A percentile compares a stretch with the other conserved stretches of the same genome.
Conservation (phyloP, 2,329 filamentous ascomycete genomes). For the Colletotrichum viniferum region DNA sequence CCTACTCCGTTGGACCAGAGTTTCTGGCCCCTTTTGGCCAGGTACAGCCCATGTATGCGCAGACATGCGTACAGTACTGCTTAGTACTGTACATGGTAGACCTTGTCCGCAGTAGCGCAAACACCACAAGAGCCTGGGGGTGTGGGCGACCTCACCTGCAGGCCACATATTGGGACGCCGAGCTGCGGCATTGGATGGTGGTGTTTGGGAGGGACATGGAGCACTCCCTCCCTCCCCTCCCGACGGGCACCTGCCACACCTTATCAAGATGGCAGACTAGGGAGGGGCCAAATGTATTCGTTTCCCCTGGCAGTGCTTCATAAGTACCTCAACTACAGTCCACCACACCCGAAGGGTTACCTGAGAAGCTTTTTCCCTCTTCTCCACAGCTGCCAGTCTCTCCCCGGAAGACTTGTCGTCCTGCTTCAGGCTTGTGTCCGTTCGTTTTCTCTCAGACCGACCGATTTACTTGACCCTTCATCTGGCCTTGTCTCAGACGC, state of each 20-base stretch:
- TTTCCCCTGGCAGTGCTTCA: slow-evolving; percentile 12
- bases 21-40: not conserved
- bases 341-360: not conserved
- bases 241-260: slow-evolving; percentile 20
- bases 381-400: slow-evolving; percentile 21
- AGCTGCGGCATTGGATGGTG: slow-evolving; percentile 15
- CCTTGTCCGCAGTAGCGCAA: slow-evolving; percentile 18
- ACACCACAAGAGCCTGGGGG: slow-evolving; percentile 1
- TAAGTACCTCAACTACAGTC: slow-evolving; percentile 18
- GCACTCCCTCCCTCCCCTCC: not conserved
- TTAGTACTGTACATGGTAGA: slow-evolving; percentile 5
- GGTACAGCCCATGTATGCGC: slow-evolving; percentile 11
- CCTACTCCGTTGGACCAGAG: not conserved
- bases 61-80: not conserved
- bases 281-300: not conserved
- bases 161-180: slow-evolving; percentile 11
- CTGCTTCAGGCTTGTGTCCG: slow-evolving; percentile 6
- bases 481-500: not conserved
- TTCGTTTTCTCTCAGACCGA: not conserved
- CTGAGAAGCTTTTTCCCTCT: slow-evolving; percentile 11
- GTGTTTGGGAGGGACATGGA: slow-evolving; percentile 10
- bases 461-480: not conserved
- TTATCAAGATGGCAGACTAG: slow-evolving; percentile 18
- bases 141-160: slow-evolving; percentile 13
- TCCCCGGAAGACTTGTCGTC: not conserved